These are phyloP conservation scores for Saprolegnia parasitica DNA, from an alignment of 352 stramenopile genomes.

Conservation along the genomic window DNA sequence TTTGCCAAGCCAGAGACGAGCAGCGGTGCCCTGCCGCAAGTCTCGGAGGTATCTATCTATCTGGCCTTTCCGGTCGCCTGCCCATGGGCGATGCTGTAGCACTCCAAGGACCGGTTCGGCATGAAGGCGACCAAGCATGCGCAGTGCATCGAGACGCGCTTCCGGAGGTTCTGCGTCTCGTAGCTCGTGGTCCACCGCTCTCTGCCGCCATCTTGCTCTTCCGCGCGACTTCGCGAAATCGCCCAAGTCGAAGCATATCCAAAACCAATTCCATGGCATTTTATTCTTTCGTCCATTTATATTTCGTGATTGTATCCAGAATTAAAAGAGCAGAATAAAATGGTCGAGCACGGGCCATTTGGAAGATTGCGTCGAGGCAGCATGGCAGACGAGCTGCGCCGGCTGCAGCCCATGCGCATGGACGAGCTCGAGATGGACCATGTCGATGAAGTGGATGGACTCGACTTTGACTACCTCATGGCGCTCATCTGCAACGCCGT, in stretches of 20 bases:
- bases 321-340: slow-evolving; percentile 11
- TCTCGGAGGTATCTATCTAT: neutral
- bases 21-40: slow-evolving; percentile 3
- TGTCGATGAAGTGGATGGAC: slow-evolving; percentile 8
- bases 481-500: slow-evolving; percentile 24
- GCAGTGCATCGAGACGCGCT: slow-evolving; percentile 13
- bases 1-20: neutral
- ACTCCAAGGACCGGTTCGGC: slow-evolving; percentile 22
- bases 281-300: neutral
- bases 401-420: neutral
- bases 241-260: neutral
- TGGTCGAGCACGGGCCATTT: slow-evolving; percentile 1
- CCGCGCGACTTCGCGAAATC: neutral
- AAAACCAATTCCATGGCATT: neutral
- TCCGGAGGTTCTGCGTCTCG: slow-evolving; percentile 23
- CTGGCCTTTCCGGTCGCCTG: neutral
- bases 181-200: neutral
- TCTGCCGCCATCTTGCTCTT: neutral
- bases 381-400: neutral
- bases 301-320: neutral
- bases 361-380: neutral
- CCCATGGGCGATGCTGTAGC: neutral
- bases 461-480: slow-evolving; percentile 30
- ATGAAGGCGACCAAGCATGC: slow-evolving; percentile 26
- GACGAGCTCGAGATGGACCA: neutral